Evolutionary conservation across 2,329 filamentous ascomycete species (phyloP), one percentile per base, ranked within the genome.

Genomic region (Venturia nashicola): DNA sequence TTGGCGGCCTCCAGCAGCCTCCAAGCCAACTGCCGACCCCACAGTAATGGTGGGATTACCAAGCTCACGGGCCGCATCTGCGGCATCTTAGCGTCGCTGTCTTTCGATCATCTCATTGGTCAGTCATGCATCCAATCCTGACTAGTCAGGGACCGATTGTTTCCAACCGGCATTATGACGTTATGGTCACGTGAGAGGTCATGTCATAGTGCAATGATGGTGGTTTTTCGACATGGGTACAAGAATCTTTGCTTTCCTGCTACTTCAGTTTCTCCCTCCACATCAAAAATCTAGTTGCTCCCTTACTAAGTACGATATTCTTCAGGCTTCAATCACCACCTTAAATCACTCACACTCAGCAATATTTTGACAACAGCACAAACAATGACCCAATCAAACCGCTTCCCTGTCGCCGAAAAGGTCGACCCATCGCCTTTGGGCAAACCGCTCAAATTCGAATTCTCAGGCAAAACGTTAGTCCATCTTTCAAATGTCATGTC

Each of bases 381-480:
- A 0, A 57, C 12, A 36, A 46, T 62, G 61, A n/a, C 43, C 42
- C 59, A 34, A 23, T 60, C 59, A 43, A 44, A 62, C 9, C 40
- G 60, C 3, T 62, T 34, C 23, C 51, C 51, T 2, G 51, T 57
- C 27, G 34, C 42, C 23, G 60, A 62, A 46, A 51, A 62, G 23
- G 42, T 62, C 14, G 42, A 46, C n/a, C 18, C 60, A 4, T 48
- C 42, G 16, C 42, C 42, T 23, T 16, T 62, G 7, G 43, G 42
- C 39, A 39, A 51, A 39, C 42, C 40, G 5, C 20, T 62, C 23
- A 62, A 62, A 51, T 62, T 48, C 27, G 60, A 62, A 43, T 62
- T 62, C 44, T 62, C 60, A 16, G 60, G 60, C 12, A 60, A 60
- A 39, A 44, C 42, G 59, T 60, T 20, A 12, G 36, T 12, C 7